Base-by-base conservation (phyloP, 352 stramenopile species). In the Phytophthora hybrid region DNA sequence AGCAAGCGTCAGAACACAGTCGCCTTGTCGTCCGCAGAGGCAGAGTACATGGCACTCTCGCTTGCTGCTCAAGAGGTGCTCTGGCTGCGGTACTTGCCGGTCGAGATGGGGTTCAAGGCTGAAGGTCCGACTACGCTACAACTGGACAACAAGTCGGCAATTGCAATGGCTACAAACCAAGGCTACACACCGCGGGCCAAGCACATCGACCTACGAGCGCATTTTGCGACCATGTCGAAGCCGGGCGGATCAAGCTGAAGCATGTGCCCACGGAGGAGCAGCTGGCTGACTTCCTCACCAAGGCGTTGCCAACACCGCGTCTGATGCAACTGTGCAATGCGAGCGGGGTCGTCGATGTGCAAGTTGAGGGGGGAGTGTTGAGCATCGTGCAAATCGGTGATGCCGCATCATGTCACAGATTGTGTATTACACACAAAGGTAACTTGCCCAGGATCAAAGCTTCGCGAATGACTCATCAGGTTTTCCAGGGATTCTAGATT, bases 1-100 rank as follows among this genome's bases (percentile, higher is more conserved):
- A 59, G 23, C 26, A 73, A 73, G 26, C 26, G 7, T 7, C 58
- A 63, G 29, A 7, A 4, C 2, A 53, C 58, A 3, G 52, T 73
- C 4, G 58, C 59, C 2, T 23, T 67, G 13, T 63, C 66, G 2
- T 63, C 58, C 2, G 58, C 66, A 3, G 49, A 67, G 26, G 58
- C 23, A 8, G 58, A 67, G 19, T 73, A 73, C 39, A 73, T 67
- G 66, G 13, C 57, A 3, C 31, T 67, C 7, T 29, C 61, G 14
- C n/a, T 67, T 18, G 51, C 46, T 10, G 41, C 32, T 1, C 61
- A 71, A 57, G 31, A 71, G 49, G 37, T 75, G 5, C 4, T 67
- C 0, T 63, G 61, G 55, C 5, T 59, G 34, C 16, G 55, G 1
- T 37, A 53, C n/a, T 21, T 75, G 6, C 58, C 71, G 5, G n/a